Base-by-base conservation (phyloP, 805 yeast species). In the Metschnikowia reukaufii region DNA sequence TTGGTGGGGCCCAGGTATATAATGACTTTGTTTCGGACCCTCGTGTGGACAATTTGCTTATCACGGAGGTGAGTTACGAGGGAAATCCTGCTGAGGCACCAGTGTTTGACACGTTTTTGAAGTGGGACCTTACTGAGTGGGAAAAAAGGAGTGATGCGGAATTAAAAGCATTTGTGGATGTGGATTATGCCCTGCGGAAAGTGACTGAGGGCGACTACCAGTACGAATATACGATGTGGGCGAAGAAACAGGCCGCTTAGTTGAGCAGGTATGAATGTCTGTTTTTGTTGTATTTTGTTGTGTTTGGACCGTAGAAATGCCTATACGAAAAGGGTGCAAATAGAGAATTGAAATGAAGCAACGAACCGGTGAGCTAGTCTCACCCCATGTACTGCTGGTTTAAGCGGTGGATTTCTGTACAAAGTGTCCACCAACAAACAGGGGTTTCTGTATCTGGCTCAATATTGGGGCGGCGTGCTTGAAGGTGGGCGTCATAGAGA, bases 1-100 rank as follows among this genome's bases (percentile, higher is more conserved):
- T 94, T 51, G 99, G 99, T 3, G 99, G 99, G 0, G 94, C 91
- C 0, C 91, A 91, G 61, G 72, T 94, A 7, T 94, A 94, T 67
- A 76, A 79, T 42, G 73, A 80, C 33, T 73, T 83, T 12, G 59
- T 83, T 12, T 50, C 61, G 1, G 70, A 65, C 45, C 67, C 67
- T 4, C 44, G 68, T 9, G 81, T 84, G 0, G 77, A 77, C 38
- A 74, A 81, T 23, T 65, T 88, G 41, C 73, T 88, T 20, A 63
- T 91, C 13, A 90, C 97, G 0, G 91, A 88, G 60, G 77, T 91
- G 25, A 56, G 62, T 2, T 47, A 49, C 33, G 54, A 56, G 6
- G 59, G 59, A 5, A 61, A 64, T 18, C 46, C 36, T n/a, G 56
- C 63, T 4, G 58, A 59, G 9, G 55, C 56, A 2, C 67, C 82